Evolutionary conservation across 441 rosid species (phyloP).

Genomic region (Theobroma grandiflorum): DNA sequence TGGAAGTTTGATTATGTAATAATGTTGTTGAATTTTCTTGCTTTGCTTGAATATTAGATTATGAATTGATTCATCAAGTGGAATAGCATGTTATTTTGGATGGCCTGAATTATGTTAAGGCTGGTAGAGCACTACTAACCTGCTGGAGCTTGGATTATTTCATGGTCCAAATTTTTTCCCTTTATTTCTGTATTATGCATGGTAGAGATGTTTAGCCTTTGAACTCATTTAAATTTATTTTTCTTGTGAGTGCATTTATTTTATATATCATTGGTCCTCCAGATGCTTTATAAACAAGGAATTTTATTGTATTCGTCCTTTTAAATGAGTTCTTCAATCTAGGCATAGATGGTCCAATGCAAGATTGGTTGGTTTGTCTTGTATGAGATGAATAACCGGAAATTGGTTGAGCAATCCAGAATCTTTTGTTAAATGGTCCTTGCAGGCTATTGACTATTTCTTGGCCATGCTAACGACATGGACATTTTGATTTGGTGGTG

Average conservation of each 20-base stretch:
- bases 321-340: not conserved
- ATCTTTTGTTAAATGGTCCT: not conserved
- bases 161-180: not conserved
- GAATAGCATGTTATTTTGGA: slow-evolving; percentile 3
- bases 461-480: not conserved
- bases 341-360: not conserved
- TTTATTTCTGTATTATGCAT: not conserved
- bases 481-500: not conserved
- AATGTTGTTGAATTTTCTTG: not conserved
- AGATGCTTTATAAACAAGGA: not conserved
- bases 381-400: not conserved
- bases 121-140: not conserved
- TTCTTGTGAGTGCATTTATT: not conserved
- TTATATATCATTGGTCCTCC: not conserved
- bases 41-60: not conserved
- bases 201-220: not conserved
- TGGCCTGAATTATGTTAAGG: not conserved
- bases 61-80: not conserved
- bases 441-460: slow-evolving; percentile 7
- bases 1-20: not conserved
- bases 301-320: not conserved
- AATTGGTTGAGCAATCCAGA: not conserved
- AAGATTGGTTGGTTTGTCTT: not conserved
- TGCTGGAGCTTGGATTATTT: not conserved
- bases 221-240: not conserved